Conservation (phyloP, 352 stramenopile genomes). For the Bremia lactucae region DNA sequence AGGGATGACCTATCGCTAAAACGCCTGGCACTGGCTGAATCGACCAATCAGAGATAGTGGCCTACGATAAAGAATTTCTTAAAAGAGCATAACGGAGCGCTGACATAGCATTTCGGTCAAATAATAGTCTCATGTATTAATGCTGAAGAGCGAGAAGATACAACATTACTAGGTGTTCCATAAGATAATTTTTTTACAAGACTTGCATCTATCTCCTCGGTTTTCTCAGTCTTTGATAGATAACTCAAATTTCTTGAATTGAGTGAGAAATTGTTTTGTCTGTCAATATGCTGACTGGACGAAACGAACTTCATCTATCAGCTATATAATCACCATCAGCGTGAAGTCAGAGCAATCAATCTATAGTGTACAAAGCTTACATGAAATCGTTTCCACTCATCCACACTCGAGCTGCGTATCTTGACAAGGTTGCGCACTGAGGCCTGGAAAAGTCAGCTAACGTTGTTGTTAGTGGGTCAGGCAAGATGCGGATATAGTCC, state of each 20-base stretch:
- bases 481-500: slow-evolving; percentile 44
- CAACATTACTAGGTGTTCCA: slow-evolving; percentile 75
- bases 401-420: slow-evolving; percentile 3
- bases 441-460: slow-evolving; percentile 35
- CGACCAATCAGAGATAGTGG: slow-evolving; percentile 12
- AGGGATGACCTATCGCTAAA: slow-evolving; percentile 10
- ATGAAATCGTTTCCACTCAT: slow-evolving; percentile 53
- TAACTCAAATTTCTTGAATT: slow-evolving; percentile 38
- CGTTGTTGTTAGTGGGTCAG: slow-evolving; percentile 37
- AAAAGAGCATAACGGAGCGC: too few species aligned
- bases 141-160: slow-evolving; percentile 58
- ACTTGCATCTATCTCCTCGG: slow-evolving; percentile 20
- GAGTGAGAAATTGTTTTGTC: too few species aligned
- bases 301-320: slow-evolving; percentile 68
- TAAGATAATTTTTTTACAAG: slow-evolving; percentile 51
- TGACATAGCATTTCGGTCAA: too few species aligned
- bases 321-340: slow-evolving; percentile 22
- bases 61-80: too few species aligned
- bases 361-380: slow-evolving; percentile 27
- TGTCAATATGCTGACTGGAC: slow-evolving; percentile 51
- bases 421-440: slow-evolving; percentile 22
- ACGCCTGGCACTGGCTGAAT: slow-evolving; percentile 9
- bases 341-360: too few species aligned
- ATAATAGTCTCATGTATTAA: not conserved
- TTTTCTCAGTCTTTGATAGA: too few species aligned